phyloP scores from a whole-genome alignment of 805 yeast genomes.

The Metschnikowia picachoensis region DNA sequence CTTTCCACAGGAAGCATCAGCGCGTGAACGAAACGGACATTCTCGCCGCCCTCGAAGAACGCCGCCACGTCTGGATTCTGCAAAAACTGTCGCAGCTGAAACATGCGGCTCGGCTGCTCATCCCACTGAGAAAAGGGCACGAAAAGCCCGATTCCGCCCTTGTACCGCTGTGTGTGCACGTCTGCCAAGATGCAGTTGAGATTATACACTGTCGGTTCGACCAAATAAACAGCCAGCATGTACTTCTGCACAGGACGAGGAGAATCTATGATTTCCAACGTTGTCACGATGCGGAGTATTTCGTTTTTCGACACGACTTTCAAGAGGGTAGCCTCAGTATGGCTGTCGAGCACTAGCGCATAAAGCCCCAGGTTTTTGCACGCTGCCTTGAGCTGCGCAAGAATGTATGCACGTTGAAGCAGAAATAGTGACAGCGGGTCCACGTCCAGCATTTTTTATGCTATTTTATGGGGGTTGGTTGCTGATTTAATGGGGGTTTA shows the following conservation, averaged over 20 bases:
- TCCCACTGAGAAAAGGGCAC: conserved; percentile 47
- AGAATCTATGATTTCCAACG: conserved; percentile 62
- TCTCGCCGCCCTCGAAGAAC: conserved; percentile 31
- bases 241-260: conserved; percentile 57
- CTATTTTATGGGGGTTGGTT: not conserved
- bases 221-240: conserved; percentile 75
- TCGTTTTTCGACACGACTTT: conserved; percentile 47
- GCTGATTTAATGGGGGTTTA: not conserved
- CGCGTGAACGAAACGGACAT: conserved; percentile 27
- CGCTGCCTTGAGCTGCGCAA: conserved; percentile 26
- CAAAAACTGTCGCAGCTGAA: conserved; percentile 23
- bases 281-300: conserved; percentile 52
- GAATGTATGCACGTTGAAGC: conserved; percentile 16
- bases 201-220: conserved; percentile 65
- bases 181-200: conserved; percentile 79
- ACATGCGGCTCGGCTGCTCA: conserved; percentile 20
- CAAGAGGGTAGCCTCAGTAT: conserved; percentile 45
- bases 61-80: conserved; percentile 27
- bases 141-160: conserved; percentile 67
- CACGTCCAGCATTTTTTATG: conserved; percentile 2
- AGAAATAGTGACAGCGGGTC: conserved; percentile 16
- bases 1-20: conserved; percentile 64
- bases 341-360: conserved; percentile 52
- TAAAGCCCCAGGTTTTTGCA: conserved; percentile 31
- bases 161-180: conserved; percentile 66